A percentile compares a stretch with the other conserved stretches of the same genome.
Conservation (phyloP, 768 basidiomycete species). For the Rhizopogon vinicolor region DNA sequence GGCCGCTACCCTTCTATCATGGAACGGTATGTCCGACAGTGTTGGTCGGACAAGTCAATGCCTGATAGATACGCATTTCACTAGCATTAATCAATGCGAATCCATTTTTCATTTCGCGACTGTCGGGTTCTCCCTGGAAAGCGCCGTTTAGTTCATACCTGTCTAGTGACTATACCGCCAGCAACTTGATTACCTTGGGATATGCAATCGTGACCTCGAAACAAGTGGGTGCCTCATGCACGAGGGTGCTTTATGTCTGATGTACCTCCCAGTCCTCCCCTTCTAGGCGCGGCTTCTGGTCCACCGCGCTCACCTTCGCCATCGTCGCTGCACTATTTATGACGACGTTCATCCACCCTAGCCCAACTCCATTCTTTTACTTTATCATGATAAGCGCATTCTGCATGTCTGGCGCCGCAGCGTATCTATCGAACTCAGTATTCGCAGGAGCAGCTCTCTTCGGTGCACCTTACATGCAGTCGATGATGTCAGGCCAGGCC, state of each 20-base stretch:
- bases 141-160: constrained; percentile 64
- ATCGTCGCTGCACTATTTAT: constrained; percentile 57
- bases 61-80: background rate
- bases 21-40: constrained; percentile 66
- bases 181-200: constrained; percentile 67
- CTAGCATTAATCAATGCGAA: constrained; percentile 83
- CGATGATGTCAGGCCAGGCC: constrained; percentile 80
- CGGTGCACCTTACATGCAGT: constrained; percentile 67
- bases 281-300: constrained; percentile 49
- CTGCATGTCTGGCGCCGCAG: constrained; percentile 54
- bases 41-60: background rate
- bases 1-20: constrained; percentile 75
- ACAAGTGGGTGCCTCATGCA: constrained; percentile 40
- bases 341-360: constrained; percentile 56
- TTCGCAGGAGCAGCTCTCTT: constrained; percentile 81
- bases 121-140: constrained; percentile 54
- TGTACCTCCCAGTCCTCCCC: constrained; percentile 46
- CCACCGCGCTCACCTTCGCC: constrained; percentile 46
- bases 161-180: constrained; percentile 55
- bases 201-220: constrained; percentile 70
- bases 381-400: constrained; percentile 62
- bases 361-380: constrained; percentile 54
- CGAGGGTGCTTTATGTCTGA: background rate
- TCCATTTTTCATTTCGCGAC: constrained; percentile 72
- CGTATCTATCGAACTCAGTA: constrained; percentile 74